Evolutionary conservation across 306 rosid species (phyloP).

Genomic region (Hippophae rhamnoides): DNA sequence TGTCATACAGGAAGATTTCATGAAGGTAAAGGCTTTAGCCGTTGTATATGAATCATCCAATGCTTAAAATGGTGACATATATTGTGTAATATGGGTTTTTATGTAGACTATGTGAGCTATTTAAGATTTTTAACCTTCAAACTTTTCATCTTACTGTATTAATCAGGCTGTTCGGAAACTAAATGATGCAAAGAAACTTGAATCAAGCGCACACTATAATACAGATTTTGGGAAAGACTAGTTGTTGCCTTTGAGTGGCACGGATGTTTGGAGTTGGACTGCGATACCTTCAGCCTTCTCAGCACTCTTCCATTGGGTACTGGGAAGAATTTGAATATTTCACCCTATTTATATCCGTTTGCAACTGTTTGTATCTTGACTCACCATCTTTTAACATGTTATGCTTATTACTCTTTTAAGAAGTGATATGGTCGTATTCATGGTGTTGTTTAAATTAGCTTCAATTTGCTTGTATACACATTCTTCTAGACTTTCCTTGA

Average conservation of each 20-base stretch:
- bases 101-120: background rate
- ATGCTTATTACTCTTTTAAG: too few species aligned
- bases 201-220: slow-evolving; percentile 69
- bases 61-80: too few species aligned
- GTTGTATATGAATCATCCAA: background rate
- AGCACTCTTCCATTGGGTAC: too few species aligned
- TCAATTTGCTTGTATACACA: too few species aligned
- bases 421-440: too few species aligned
- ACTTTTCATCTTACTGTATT: background rate
- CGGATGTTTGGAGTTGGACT: slow-evolving; percentile 23
- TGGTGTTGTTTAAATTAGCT: too few species aligned
- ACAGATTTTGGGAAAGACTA: slow-evolving; percentile 81
- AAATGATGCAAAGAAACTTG: slow-evolving; percentile 76
- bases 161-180: slow-evolving; percentile 64
- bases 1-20: slow-evolving; percentile 93
- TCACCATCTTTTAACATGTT: too few species aligned
- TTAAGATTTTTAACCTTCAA: background rate
- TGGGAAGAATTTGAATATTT: too few species aligned
- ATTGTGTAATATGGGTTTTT: background rate
- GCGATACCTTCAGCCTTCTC: too few species aligned
- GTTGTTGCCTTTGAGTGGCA: slow-evolving; percentile 15
- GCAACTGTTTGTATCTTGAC: too few species aligned
- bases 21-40: slow-evolving; percentile 50
- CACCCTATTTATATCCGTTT: too few species aligned
- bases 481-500: too few species aligned